A percentile compares a stretch with the other conserved stretches of the same genome.
These are phyloP conservation scores for Malania oleifera DNA, from an alignment of 164 flowering plant species.

Conservation along the genomic window DNA sequence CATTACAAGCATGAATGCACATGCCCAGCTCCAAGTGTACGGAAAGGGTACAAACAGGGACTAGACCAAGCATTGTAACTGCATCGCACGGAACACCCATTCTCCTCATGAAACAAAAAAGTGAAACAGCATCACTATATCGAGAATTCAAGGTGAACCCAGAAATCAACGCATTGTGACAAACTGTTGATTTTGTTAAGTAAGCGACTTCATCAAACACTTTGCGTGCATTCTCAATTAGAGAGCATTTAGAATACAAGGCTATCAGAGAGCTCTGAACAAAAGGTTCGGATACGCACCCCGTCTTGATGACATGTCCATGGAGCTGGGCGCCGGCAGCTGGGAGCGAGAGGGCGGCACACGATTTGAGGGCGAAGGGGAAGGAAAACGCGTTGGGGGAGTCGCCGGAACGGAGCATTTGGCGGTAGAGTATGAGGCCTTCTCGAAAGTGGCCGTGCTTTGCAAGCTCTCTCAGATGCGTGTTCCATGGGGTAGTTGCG, in stretches of 20 bases:
- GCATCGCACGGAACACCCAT: conserved; percentile 37
- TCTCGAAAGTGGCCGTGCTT: conserved; percentile 42
- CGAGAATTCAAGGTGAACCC: conserved; percentile 45
- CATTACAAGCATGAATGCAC: conserved; percentile 49
- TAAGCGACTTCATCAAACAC: conserved; percentile 62
- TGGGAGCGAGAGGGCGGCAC: conserved; percentile 56
- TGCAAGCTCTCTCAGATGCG: conserved; percentile 51
- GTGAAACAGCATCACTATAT: conserved; percentile 31
- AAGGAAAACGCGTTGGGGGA: conserved; percentile 73
- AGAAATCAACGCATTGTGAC: conserved; percentile 75
- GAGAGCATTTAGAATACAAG: conserved; percentile 47
- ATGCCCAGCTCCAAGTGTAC: conserved; percentile 41
- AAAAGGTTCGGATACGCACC: conserved; percentile 52
- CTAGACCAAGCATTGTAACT: conserved; percentile 68
- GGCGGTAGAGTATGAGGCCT: conserved; percentile 58
- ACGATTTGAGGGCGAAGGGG: conserved; percentile 78
- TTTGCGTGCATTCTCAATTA: conserved; percentile 33
- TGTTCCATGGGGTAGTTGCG: conserved; percentile 44
- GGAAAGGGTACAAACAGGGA: conserved; percentile 47
- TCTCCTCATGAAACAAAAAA: conserved; percentile 54
- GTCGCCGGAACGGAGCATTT: conserved; percentile 59
- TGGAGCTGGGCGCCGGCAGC: conserved; percentile 62
- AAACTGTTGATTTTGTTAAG: conserved; percentile 31
- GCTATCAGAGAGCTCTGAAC: conserved; percentile 65
- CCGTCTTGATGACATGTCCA: conserved; percentile 50